Percentiles rank a stretch among this genome's conserved stretches.
Conservation (phyloP, 2,329 filamentous ascomycete species). For the Magnaporthiopsis poae region DNA sequence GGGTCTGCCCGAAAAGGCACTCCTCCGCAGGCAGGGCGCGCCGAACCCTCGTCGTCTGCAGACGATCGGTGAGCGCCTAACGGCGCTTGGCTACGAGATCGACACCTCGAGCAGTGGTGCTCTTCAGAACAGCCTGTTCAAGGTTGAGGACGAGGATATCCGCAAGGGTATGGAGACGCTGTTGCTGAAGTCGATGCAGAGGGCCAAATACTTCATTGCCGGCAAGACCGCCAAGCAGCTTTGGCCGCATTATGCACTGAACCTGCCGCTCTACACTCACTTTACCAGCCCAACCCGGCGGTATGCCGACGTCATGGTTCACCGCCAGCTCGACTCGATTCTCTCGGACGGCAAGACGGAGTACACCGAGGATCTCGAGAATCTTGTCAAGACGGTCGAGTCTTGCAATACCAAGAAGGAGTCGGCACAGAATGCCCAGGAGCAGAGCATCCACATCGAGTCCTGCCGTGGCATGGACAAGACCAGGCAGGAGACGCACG, state of each 20-base stretch:
- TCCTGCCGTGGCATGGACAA: constrained; percentile 94
- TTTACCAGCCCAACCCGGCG: constrained; percentile 92
- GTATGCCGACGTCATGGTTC: constrained; percentile 89
- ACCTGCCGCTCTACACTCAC: constrained; percentile 89
- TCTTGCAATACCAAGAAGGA: constrained; percentile 99
- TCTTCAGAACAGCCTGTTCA: constrained; percentile 89
- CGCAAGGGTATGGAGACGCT: constrained; percentile 98
- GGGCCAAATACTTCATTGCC: constrained; percentile 87
- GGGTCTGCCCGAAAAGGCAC: constrained; percentile 79
- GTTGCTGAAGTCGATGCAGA: constrained; percentile 87
- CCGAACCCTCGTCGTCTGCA: constrained; percentile 82
- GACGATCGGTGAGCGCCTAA: constrained; percentile 89
- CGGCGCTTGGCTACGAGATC: constrained; percentile 77
- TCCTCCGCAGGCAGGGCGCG: constrained; percentile 75
- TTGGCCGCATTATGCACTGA: constrained; percentile 82
- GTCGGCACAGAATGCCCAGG: constrained; percentile 90
- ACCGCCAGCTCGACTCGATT: constrained; percentile 82
- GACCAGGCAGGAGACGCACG: constrained; percentile 73
- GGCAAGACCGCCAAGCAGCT: constrained; percentile 69
- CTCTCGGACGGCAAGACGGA: constrained; percentile 74
- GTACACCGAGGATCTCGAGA: constrained; percentile 81
- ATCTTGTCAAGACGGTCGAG: constrained; percentile 82
- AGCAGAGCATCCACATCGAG: constrained; percentile 97
- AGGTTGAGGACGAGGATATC: constrained; percentile 76
- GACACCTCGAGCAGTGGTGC: constrained; percentile 82